A percentile compares a stretch with the other conserved stretches of the same genome.
Evolutionary conservation across 495 filamentous ascomycete species (phyloP).

Genomic region (Hyaloscypha bicolor): DNA sequence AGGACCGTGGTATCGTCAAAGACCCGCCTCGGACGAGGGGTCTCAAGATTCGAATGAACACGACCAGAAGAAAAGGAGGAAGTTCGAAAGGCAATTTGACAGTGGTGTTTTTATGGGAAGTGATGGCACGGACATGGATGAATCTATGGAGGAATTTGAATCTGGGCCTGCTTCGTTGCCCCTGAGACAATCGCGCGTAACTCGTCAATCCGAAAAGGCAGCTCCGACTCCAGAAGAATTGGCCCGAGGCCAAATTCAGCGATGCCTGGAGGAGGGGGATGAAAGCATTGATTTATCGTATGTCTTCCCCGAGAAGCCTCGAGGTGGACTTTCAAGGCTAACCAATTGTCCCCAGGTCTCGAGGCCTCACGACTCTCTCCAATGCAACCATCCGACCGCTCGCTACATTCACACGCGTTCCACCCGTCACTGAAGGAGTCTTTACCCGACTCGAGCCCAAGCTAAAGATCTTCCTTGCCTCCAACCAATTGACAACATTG

Average conservation of each 20-base stretch:
- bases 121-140: conserved; percentile 51
- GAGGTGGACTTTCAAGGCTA: background rate
- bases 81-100: conserved; percentile 68
- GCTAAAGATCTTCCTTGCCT: conserved; percentile 64
- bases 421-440: conserved; percentile 29
- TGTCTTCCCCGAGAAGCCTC: conserved; percentile 31
- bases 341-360: conserved; percentile 33
- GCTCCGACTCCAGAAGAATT: conserved; percentile 34
- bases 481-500: conserved; percentile 56
- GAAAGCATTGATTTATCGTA: conserved; percentile 70
- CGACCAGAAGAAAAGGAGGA: conserved; percentile 44
- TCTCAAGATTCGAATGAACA: conserved; percentile 34
- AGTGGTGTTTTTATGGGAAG: conserved; percentile 84
- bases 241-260: conserved; percentile 45
- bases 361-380: conserved; percentile 41
- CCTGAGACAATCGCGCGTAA: conserved; percentile 32
- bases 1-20: conserved; percentile 73
- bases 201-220: conserved; percentile 18
- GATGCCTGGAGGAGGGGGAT: conserved; percentile 61
- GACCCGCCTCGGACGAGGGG: conserved; percentile 45
- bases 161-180: conserved; percentile 4
- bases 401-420: conserved; percentile 57
- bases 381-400: conserved; percentile 57
- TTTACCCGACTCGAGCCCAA: conserved; percentile 43
- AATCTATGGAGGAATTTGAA: conserved; percentile 16